Evolutionary conservation across 352 stramenopile species (phyloP), one percentile per base, ranked within the genome.

Genomic region (Elongisporangium undulatum): DNA sequence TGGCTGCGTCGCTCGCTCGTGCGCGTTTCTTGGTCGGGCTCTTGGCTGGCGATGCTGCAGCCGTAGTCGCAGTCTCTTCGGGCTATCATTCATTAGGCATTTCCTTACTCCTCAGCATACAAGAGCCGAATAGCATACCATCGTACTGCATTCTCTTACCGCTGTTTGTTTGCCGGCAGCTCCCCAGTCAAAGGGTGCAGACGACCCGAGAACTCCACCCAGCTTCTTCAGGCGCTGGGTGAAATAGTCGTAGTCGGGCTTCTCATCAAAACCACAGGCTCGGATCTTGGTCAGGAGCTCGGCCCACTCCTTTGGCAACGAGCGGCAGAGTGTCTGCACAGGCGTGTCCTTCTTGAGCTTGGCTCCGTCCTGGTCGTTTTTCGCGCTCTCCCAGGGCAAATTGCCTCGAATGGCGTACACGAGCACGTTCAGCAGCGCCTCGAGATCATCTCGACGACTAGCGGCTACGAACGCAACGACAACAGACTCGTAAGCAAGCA

Each of bases 361-460:
- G n/a, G 78, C 81, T 23, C 85, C 81, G 65, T 90, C 78, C 7
- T 71, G 65, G 55, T 91, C 78, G 55, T 77, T 92, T 41, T 64
- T 67, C 20, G 76, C 78, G 29, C 78, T 55, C 61, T 85, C 77
- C 73, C 87, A 94, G 34, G 79, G 71, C 16, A 97, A 62, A 48
- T 87, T 63, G 15, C 84, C 76, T n/a, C 89, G 79, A 53, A 97
- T 73, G 19, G 97, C 56, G 61, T 97, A 97, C 19, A 94, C 72
- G 4, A 96, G 70, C 22, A 98, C 87, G 56, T 98, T 89, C 20
- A 96, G 62, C 20, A 98, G 64, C 23, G 90, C 87, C 68, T 98
- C 94, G 15, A 98, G 71, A 61, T 98, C 94, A 70, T 98, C 92
- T 45, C 91, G 66, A 21, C 89, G 80, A 59, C 89, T 95, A 9